phyloP scores from a whole-genome alignment of 176 grass and related monocot species.

The Hordeum vulgare region MorexV3_pseudomolecules_assembly NC_058521.1:477448752-477449251 shows the following conservation, averaged over 20 bases:
- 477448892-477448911: background rate
- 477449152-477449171: conserved; percentile 22
- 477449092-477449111: conserved; percentile 56
- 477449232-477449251: conserved; percentile 78
- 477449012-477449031: conserved; percentile 71
- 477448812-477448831: conserved; percentile 69
- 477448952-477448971: conserved; percentile 50
- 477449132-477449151: conserved; percentile 74
- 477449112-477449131: conserved; percentile 60
- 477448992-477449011: conserved; percentile 53
- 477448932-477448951: background rate
- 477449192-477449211: conserved; percentile 62
- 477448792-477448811: conserved; percentile 70
- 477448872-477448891: background rate
- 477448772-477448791: conserved; percentile 59
- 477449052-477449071: conserved; percentile 64
- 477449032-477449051: conserved; percentile 59
- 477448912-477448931: background rate
- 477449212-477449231: conserved; percentile 32
- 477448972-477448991: conserved; percentile 48
- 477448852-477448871: too few relatives aligned
- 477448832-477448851: background rate
- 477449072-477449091: conserved; percentile 49
- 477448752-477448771: conserved; percentile 41
- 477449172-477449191: conserved; percentile 30